A percentile compares a stretch with the other conserved stretches of the same genome.
Evolutionary conservation across 2,329 filamentous ascomycete genomes (phyloP).

Genomic region (Aspergillus aculeatinus): DNA sequence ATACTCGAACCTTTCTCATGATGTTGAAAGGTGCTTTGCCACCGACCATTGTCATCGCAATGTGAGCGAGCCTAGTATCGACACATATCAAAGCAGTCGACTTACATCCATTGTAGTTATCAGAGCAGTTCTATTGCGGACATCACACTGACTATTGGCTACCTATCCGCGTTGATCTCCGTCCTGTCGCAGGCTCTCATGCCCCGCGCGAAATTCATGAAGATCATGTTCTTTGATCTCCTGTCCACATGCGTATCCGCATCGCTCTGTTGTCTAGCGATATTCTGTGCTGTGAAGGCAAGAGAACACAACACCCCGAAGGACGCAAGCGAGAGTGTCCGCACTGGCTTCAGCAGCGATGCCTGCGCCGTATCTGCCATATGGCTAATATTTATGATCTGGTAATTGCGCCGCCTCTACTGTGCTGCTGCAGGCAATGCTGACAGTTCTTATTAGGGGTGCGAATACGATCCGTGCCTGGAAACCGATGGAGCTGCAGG

Average conservation of each 20-base stretch:
- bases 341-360: slow-evolving; percentile 62
- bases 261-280: slow-evolving; percentile 60
- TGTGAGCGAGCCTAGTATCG: slow-evolving; percentile 45
- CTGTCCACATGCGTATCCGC: slow-evolving; percentile 57
- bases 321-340: slow-evolving; percentile 28
- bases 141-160: slow-evolving; percentile 44
- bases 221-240: slow-evolving; percentile 64
- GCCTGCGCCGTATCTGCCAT: slow-evolving; percentile 66
- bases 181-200: slow-evolving; percentile 64
- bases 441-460: slow-evolving; percentile 31
- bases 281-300: slow-evolving; percentile 66
- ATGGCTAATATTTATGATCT: slow-evolving; percentile 70
- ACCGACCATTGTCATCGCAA: slow-evolving; percentile 56
- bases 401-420: slow-evolving; percentile 31
- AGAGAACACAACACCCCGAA: slow-evolving; percentile 55
- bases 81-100: not conserved
- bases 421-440: too few species aligned
- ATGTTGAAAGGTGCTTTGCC: slow-evolving; percentile 55
- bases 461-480: slow-evolving; percentile 65
- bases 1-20: slow-evolving; percentile 26
- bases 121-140: slow-evolving; percentile 56
- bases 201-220: slow-evolving; percentile 69
- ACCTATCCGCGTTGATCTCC: slow-evolving; percentile 64
- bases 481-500: slow-evolving; percentile 59
- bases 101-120: slow-evolving; percentile 29